phyloP scores from a whole-genome alignment of 306 rosid genomes.

The Rosa multiflora region DNA sequence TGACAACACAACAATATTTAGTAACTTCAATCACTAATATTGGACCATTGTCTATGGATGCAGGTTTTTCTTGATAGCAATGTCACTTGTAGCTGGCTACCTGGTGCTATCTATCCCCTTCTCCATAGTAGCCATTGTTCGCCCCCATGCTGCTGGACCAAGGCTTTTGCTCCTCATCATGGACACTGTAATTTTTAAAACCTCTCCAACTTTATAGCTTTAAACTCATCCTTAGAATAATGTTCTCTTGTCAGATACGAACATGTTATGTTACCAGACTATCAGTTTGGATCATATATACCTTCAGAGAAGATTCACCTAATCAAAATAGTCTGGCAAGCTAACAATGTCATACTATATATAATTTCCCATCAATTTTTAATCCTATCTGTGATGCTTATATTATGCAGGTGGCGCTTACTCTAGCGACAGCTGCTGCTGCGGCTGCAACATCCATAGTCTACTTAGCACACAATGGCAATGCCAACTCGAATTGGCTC shows the following conservation, averaged over 20 bases:
- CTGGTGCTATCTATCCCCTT: slow-evolving; percentile 78
- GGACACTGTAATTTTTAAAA: slow-evolving; percentile 51
- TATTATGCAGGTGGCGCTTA: slow-evolving; percentile 58
- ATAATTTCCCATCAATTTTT: too few relatives aligned
- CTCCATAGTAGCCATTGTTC: slow-evolving; percentile 64
- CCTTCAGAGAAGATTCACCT: too few relatives aligned
- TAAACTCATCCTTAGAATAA: not conserved
- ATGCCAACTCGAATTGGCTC: slow-evolving; percentile 71
- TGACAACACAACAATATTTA: not conserved
- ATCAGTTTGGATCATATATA: not conserved
- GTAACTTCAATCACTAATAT: not conserved
- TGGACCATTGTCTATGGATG: slow-evolving; percentile 10
- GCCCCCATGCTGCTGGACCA: slow-evolving; percentile 67
- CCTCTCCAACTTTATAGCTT: not conserved
- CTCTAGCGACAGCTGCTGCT: slow-evolving; percentile 59
- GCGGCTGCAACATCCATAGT: slow-evolving; percentile 78
- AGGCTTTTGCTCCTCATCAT: slow-evolving; percentile 66
- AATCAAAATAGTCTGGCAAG: too few relatives aligned
- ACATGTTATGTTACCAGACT: not conserved
- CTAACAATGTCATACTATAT: too few relatives aligned
- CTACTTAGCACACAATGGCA: slow-evolving; percentile 83
- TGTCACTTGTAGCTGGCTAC: slow-evolving; percentile 82
- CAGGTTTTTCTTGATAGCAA: slow-evolving; percentile 84
- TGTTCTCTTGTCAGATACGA: not conserved
- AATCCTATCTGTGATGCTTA: too few relatives aligned